A percentile compares a stretch with the other conserved stretches of the same genome.
Evolutionary conservation across 75 land plant species (phyloP).

Genomic region (Ceratopteris richardii): DNA sequence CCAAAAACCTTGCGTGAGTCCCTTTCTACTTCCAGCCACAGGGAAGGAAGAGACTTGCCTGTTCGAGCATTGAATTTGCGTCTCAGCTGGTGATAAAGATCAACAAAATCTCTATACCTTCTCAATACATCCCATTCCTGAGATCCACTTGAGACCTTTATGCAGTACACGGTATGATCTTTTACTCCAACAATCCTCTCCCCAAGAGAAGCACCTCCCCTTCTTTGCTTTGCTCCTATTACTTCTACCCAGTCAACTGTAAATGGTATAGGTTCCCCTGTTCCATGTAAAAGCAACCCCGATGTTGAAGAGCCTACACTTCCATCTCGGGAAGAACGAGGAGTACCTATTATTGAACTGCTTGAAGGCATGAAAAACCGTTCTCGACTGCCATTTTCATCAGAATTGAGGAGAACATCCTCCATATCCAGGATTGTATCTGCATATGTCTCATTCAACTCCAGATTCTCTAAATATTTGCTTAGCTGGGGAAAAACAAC

Average conservation of each 20-base stretch:
- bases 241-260: slow-evolving; percentile 76
- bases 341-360: slow-evolving; percentile 5
- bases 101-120: slow-evolving; percentile 77
- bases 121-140: slow-evolving; percentile 85
- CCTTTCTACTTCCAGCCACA: slow-evolving; percentile 61
- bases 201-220: slow-evolving; percentile 79
- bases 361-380: slow-evolving; percentile 12
- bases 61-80: slow-evolving; percentile 22
- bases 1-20: slow-evolving; percentile 91
- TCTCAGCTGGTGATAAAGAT: slow-evolving; percentile 65
- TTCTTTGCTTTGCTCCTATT: slow-evolving; percentile 78
- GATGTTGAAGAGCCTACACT: slow-evolving; percentile 69
- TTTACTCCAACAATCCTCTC: slow-evolving; percentile 90
- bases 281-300: slow-evolving; percentile 26
- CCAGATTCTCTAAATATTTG: slow-evolving; percentile 40
- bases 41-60: slow-evolving; percentile 54
- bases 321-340: slow-evolving; percentile 44
- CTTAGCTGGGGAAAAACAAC: background rate
- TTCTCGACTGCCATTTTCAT: slow-evolving; percentile 29
- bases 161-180: slow-evolving; percentile 77
- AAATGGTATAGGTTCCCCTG: background rate
- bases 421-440: slow-evolving; percentile 91
- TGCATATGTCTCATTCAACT: slow-evolving; percentile 47
- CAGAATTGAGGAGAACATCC: slow-evolving; percentile 65
- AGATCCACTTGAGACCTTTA: slow-evolving; percentile 56